These are phyloP conservation scores for Dendrobium huoshanense DNA, from an alignment of 106 monocot genomes.

Conservation along the genomic window DNA sequence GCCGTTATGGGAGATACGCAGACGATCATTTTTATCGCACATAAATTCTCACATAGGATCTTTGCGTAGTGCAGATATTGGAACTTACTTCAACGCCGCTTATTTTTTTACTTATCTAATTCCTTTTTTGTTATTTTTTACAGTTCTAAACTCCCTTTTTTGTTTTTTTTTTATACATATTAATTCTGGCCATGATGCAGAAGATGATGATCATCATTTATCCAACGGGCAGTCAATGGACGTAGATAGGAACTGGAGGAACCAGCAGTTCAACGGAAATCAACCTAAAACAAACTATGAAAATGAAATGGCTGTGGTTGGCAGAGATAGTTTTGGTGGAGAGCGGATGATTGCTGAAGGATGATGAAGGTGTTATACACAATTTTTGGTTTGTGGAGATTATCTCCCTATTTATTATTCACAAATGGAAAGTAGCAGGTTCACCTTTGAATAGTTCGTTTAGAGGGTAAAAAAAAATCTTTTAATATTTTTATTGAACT, in stretches of 20 bases:
- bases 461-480: too few species aligned
- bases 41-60: not conserved
- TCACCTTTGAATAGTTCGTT: too few species aligned
- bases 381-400: too few species aligned
- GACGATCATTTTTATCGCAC: not conserved
- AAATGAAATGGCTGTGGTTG: conserved; percentile 5
- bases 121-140: not conserved
- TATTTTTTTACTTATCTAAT: not conserved
- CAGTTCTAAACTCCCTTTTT: not conserved
- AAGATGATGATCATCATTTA: conserved; percentile 22
- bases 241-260: conserved; percentile 34
- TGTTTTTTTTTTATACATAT: not conserved
- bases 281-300: conserved; percentile 16
- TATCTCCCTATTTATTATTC: too few species aligned
- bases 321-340: not conserved
- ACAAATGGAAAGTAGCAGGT: too few species aligned
- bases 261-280: conserved; percentile 23
- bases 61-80: not conserved
- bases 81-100: not conserved
- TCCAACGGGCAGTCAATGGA: conserved; percentile 24
- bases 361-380: too few species aligned
- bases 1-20: not conserved
- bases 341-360: not conserved
- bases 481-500: too few species aligned
- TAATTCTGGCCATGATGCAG: not conserved